phyloP scores from a whole-genome alignment of 1,139 yeast species.

The Kodamaea anthophila region DNA sequence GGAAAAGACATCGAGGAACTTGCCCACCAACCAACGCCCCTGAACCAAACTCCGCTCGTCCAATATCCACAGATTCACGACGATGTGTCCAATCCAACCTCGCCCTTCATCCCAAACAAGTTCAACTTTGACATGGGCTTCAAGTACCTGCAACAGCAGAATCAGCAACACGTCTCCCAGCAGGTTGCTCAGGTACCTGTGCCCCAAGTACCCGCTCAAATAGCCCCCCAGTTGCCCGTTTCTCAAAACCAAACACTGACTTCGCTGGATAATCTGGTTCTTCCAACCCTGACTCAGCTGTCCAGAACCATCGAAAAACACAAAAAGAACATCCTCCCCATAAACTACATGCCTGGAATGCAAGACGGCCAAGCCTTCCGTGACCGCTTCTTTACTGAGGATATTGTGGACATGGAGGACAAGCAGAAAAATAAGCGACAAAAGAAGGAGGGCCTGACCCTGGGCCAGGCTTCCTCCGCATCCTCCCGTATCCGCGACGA shows the following conservation, averaged over 20 bases:
- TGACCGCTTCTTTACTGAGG: conserved; percentile 8
- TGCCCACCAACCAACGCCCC: conserved; percentile 6
- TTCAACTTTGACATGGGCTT: conserved; percentile 12
- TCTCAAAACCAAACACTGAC: background rate
- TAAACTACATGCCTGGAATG: conserved; percentile 1
- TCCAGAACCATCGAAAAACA: conserved; percentile 1
- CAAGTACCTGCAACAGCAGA: conserved; percentile 5
- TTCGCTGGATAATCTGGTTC: background rate
- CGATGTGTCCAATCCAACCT: conserved; percentile 10
- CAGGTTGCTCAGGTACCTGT: background rate
- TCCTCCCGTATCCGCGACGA: conserved; percentile 3
- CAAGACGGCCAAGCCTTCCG: conserved; percentile 2
- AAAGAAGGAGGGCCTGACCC: conserved; percentile 3
- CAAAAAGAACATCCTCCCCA: conserved; percentile 1
- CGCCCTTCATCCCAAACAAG: conserved; percentile 12
- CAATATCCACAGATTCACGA: conserved; percentile 8
- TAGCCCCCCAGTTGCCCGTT: background rate
- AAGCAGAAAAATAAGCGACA: conserved; percentile 6
- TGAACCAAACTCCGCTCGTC: conserved; percentile 3
- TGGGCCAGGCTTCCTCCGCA: background rate
- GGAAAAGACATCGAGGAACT: conserved; percentile 22
- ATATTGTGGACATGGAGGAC: conserved; percentile 8
- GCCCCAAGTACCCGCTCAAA: background rate
- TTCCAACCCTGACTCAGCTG: background rate
- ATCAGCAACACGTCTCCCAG: conserved; percentile 5